Conservation (phyloP, 2,329 filamentous ascomycete genomes). For the Sarocladium kiliense region DNA sequence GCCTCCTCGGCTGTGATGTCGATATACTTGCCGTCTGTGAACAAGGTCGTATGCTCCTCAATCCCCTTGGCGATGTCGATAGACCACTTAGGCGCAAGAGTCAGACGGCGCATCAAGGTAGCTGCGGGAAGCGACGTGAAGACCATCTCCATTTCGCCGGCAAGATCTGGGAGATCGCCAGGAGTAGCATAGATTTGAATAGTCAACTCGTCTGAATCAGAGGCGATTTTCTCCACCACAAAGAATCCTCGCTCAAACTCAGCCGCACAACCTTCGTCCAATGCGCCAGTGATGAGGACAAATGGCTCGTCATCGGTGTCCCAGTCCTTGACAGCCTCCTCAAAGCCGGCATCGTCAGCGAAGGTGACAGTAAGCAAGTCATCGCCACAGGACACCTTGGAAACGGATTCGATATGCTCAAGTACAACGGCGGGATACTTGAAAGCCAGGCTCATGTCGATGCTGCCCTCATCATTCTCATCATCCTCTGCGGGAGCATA, state of each 20-base stretch:
- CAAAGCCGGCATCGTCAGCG: not conserved
- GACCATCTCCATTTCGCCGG: slow-evolving; percentile 1
- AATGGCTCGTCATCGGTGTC: not conserved
- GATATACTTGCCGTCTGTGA: slow-evolving; percentile 1
- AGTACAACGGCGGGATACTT: slow-evolving; percentile 2
- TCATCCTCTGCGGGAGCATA: not conserved
- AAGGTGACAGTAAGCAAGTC: not conserved
- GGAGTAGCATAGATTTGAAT: not conserved
- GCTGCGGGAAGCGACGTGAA: not conserved
- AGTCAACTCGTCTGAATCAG: not conserved
- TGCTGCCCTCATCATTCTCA: not conserved
- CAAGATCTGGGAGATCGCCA: not conserved
- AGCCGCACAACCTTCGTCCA: not conserved
- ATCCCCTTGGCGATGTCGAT: not conserved
- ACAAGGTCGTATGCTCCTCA: not conserved
- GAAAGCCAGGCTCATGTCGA: slow-evolving; percentile 2
- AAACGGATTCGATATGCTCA: not conserved
- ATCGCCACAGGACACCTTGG: not conserved
- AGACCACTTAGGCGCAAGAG: not conserved
- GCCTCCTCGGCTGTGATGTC: slow-evolving; percentile 3
- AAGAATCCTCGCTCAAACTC: slow-evolving; percentile 2
- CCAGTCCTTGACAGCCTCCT: slow-evolving; percentile 3
- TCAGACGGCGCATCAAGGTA: not conserved
- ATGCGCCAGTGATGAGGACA: slow-evolving; percentile 1
- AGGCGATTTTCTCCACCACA: not conserved